Evolutionary conservation across 2,329 filamentous ascomycete genomes (phyloP).

Genomic region (Colletotrichum tabaci): DNA sequence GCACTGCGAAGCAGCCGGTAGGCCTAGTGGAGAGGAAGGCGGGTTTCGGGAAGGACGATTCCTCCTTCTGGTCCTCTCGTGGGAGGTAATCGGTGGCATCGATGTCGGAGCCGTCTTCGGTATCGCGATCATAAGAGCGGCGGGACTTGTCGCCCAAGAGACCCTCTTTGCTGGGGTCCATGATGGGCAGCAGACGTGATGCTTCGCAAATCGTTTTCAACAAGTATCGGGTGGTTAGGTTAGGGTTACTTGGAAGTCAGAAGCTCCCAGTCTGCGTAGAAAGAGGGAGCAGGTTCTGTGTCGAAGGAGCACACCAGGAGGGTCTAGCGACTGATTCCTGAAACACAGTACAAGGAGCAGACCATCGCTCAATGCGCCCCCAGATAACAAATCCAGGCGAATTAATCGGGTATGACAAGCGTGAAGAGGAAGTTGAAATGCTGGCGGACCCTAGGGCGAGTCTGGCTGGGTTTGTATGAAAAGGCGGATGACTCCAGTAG

Average conservation of each 20-base stretch:
- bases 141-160: slow-evolving; percentile 49
- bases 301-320: slow-evolving; percentile 1
- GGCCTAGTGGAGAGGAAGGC: slow-evolving; percentile 35
- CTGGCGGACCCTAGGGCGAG: background rate
- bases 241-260: background rate
- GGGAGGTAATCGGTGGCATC: slow-evolving; percentile 51
- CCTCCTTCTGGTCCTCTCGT: slow-evolving; percentile 17
- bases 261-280: background rate
- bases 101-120: slow-evolving; percentile 48
- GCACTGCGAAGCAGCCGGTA: slow-evolving; percentile 14
- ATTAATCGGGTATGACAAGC: background rate
- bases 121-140: slow-evolving; percentile 46
- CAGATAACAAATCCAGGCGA: background rate
- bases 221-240: too few species aligned
- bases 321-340: slow-evolving; percentile 4
- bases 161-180: slow-evolving; percentile 52
- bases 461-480: background rate
- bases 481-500: background rate
- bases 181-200: slow-evolving; percentile 13
- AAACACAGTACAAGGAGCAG: slow-evolving; percentile 3
- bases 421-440: background rate
- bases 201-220: background rate
- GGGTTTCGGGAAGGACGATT: slow-evolving; percentile 20
- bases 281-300: background rate
- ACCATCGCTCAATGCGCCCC: slow-evolving; percentile 28